Conservation (phyloP, 225 moss, liverwort and hornwort species). For the Neckera pumila region DNA sequence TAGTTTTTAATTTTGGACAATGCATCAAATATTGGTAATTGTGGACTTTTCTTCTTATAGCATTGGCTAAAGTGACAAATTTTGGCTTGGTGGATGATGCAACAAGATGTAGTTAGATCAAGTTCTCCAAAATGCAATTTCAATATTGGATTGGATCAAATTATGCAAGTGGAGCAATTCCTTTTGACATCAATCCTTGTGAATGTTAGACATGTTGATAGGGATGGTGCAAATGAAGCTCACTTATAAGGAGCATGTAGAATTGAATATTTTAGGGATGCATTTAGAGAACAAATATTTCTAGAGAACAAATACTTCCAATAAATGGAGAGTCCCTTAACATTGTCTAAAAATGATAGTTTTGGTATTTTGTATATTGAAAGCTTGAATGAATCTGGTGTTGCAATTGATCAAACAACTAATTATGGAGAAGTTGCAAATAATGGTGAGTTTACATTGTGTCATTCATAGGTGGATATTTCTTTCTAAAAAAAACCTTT, state of each 20-base stretch:
- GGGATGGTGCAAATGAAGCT: background rate
- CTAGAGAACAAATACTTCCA: background rate
- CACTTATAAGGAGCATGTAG: background rate
- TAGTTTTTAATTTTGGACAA: background rate
- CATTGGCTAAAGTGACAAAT: too few relatives aligned
- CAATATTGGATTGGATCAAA: slow-evolving; percentile 17
- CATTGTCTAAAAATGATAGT: background rate
- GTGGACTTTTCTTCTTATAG: background rate
- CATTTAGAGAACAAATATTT: background rate
- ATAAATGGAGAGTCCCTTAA: background rate
- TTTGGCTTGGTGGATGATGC: slow-evolving; percentile 25
- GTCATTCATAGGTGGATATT: background rate
- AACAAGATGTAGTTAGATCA: slow-evolving; percentile 8
- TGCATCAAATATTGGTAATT: background rate
- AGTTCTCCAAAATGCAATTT: slow-evolving; percentile 1
- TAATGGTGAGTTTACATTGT: background rate
- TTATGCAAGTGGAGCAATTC: background rate
- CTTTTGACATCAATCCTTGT: background rate
- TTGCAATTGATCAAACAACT: background rate
- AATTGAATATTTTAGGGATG: background rate
- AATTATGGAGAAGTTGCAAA: slow-evolving; percentile 5
- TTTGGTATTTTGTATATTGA: background rate
- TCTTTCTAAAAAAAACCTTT: background rate
- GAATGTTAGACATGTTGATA: background rate
- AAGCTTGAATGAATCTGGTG: background rate